Conservation (phyloP, 139 green algal species). For the Coelastrella sp. region DNA sequence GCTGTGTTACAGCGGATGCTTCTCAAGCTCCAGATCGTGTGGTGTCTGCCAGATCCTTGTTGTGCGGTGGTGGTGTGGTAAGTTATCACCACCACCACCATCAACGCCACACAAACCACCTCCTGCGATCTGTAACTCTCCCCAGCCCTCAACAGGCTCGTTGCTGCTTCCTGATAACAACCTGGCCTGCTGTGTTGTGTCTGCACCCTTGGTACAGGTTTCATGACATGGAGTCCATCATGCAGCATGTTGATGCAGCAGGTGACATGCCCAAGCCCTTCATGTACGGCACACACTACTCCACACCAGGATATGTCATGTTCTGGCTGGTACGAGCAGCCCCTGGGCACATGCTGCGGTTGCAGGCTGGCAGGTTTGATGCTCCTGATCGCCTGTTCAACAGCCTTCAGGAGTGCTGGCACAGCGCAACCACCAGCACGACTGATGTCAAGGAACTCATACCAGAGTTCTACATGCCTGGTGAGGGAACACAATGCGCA, state of each 20-base stretch:
- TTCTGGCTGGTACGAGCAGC: slow-evolving; percentile 91
- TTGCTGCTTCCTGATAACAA: too few species aligned
- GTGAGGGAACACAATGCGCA: neutral
- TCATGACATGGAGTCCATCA: slow-evolving; percentile 72
- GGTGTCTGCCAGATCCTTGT: too few species aligned
- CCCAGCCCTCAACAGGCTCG: too few species aligned
- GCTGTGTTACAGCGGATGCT: too few species aligned
- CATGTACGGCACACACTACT: slow-evolving; percentile 97
- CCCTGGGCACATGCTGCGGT: slow-evolving; percentile 90
- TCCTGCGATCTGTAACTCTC: too few species aligned
- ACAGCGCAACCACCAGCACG: slow-evolving; percentile 76
- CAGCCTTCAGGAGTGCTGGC: slow-evolving; percentile 85
- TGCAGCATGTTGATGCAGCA: slow-evolving; percentile 31
- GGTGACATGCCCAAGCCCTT: slow-evolving; percentile 76
- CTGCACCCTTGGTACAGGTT: slow-evolving; percentile 39
- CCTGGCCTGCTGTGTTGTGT: too few species aligned
- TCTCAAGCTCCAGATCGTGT: too few species aligned
- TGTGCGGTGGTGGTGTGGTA: too few species aligned
- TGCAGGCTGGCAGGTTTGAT: slow-evolving; percentile 96
- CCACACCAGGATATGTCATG: slow-evolving; percentile 93
- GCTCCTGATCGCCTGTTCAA: slow-evolving; percentile 92
- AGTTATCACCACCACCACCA: too few species aligned
- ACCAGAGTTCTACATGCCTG: slow-evolving; percentile 93
- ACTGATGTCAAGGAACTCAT: slow-evolving; percentile 99
- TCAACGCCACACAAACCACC: too few species aligned